These are phyloP conservation scores for Hanseniaspora occidentalis DNA, from an alignment of 805 yeast genomes.

Conservation along the genomic window DNA sequence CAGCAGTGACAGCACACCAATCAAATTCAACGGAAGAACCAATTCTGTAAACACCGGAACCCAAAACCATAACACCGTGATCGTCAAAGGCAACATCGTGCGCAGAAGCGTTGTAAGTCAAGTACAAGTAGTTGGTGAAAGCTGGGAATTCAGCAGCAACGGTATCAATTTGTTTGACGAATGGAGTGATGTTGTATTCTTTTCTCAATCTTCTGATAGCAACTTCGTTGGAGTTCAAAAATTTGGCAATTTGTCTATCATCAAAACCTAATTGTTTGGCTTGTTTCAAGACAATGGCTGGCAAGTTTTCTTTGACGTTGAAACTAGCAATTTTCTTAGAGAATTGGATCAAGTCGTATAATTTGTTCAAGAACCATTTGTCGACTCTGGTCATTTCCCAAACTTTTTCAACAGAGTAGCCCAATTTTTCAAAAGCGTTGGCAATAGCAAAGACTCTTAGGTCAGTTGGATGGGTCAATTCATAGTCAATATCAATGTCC, in stretches of 20 bases:
- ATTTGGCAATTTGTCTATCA: conserved; percentile 80
- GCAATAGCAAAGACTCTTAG: conserved; percentile 94
- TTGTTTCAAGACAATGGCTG: conserved; percentile 51
- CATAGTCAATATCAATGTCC: conserved; percentile 82
- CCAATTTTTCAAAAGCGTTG: conserved; percentile 68
- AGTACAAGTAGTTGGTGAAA: conserved; percentile 85
- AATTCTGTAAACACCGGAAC: conserved; percentile 98
- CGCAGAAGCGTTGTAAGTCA: conserved; percentile 85
- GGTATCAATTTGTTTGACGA: conserved; percentile 94
- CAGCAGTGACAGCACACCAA: conserved; percentile 98
- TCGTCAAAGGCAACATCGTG: conserved; percentile 81
- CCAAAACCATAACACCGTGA: conserved; percentile 85
- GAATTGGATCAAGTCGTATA: conserved; percentile 60
- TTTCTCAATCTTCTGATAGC: conserved; percentile 78
- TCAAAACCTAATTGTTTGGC: conserved; percentile 94
- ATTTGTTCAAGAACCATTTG: conserved; percentile 90
- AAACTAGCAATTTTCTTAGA: conserved; percentile 48
- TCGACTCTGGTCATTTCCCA: conserved; percentile 88
- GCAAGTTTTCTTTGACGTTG: conserved; percentile 44
- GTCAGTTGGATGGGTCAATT: conserved; percentile 94
- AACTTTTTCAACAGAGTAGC: conserved; percentile 84
- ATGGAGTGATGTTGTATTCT: conserved; percentile 70
- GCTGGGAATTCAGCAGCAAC: conserved; percentile 99
- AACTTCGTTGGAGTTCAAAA: conserved; percentile 51
- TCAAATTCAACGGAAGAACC: conserved; percentile 98